Base-by-base conservation (phyloP, 2,329 filamentous ascomycete species). In the Ceratocystis colombiana region DNA sequence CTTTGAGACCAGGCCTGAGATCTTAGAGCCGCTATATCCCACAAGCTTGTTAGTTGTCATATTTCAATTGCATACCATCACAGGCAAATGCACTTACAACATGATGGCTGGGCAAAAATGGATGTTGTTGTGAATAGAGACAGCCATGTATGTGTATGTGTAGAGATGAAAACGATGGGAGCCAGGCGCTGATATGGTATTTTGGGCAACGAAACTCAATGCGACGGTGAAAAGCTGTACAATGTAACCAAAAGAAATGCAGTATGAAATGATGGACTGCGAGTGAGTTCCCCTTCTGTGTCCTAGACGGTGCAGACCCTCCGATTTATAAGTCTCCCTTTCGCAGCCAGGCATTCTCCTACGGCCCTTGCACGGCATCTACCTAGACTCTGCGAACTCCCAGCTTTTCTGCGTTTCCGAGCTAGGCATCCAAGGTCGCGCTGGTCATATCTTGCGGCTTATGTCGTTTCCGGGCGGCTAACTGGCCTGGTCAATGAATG, bases 1-100 rank as follows among this genome's bases (percentile, higher is more conserved):
- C 48, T 67, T 67, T 44, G 64, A 57, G 20, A 67, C 33, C n/a
- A 67, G 20, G 10, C 17, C 45, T 22, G 61, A 55, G 22, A 67
- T 46, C 33, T 64, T 67, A 4, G 57, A 41, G 55, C 45, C 30
- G 17, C 66, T 67, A 22, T 41, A 25, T 20, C 46, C 28, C 50
- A 10, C 15, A 46, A 6, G 17, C 4, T 30, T 61, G 33, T 55
- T 61, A 25, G 65, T 45, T 37, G n/a, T 22, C 37, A 41, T 20
- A 30, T 17, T 30, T 33, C 25, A 25, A 15, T 25, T 57, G n/a
- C 41, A 22, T n/a, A 0, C 20, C 8, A 41, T 37, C 15, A 12
- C 22, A n/a, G 8, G 4, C 44, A 5, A 33, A 3, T 33, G 41
- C 48, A 68, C 66, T 53, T 66, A 68, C 66, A 66, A 53, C 66